Evolutionary conservation across 2,329 filamentous ascomycete species (phyloP).

Genomic region (Exophiala viscosa): DNA sequence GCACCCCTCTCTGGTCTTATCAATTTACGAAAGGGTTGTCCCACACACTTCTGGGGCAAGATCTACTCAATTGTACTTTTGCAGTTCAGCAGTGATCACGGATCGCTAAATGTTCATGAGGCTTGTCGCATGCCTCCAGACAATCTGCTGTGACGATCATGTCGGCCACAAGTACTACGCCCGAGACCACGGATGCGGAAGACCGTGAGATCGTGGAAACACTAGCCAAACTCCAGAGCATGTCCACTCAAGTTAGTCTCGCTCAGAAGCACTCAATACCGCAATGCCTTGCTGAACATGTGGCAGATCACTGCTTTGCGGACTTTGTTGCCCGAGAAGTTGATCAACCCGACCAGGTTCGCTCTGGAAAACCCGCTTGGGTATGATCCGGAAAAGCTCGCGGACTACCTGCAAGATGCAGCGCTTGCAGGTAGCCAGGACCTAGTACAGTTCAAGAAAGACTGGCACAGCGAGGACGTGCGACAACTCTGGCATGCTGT

Average conservation of each 20-base stretch:
- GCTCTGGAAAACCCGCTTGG: constrained; percentile 37
- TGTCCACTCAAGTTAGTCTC: constrained; percentile 24
- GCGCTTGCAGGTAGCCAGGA: constrained; percentile 36
- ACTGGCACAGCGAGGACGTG: constrained; percentile 42
- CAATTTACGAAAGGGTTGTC: no score
- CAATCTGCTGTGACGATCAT: constrained; percentile 2
- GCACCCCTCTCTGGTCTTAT: no score
- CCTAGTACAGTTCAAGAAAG: constrained; percentile 37
- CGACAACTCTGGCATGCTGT: constrained; percentile 38
- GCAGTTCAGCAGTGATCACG: no score
- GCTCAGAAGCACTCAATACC: neutral
- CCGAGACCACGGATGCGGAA: constrained; percentile 18
- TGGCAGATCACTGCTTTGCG: constrained; percentile 42
- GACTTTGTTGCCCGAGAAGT: constrained; percentile 37
- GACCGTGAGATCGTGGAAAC: constrained; percentile 25
- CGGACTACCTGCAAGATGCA: constrained; percentile 34
- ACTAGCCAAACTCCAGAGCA: constrained; percentile 27
- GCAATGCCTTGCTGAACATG: constrained; percentile 9
- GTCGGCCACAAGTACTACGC: neutral
- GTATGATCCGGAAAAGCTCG: constrained; percentile 36
- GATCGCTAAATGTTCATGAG: no score
- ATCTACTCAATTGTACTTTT: no score
- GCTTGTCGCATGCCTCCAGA: neutral
- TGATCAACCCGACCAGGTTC: constrained; percentile 39
- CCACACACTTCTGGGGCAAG: no score